phyloP scores from a whole-genome alignment of 345 rosid species.

The Heritiera fomes region DNA sequence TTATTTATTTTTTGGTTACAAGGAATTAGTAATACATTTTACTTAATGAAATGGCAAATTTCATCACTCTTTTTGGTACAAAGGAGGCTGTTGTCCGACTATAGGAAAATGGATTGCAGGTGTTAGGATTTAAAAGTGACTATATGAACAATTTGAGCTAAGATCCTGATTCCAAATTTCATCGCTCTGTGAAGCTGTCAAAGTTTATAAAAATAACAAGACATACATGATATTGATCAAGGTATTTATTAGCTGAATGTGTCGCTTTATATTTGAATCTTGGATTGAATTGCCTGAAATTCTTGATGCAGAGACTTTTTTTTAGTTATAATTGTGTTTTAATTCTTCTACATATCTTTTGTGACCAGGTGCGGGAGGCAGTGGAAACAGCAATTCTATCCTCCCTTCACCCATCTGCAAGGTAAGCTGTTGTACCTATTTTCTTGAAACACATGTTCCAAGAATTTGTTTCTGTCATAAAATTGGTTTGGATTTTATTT shows the following conservation, averaged over 20 bases:
- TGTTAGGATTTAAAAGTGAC: too few species aligned
- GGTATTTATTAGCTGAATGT: neutral
- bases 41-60: too few species aligned
- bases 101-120: too few species aligned
- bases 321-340: neutral
- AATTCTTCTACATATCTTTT: neutral
- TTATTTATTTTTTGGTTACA: too few species aligned
- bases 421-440: conserved; percentile 29
- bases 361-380: conserved; percentile 52
- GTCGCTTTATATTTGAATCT: neutral
- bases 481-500: neutral
- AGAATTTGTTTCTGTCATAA: neutral
- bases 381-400: conserved; percentile 30
- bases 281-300: neutral
- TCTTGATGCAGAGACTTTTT: neutral
- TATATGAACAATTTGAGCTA: too few species aligned
- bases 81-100: too few species aligned
- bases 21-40: too few species aligned
- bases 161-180: too few species aligned
- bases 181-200: too few species aligned
- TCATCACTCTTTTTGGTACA: too few species aligned
- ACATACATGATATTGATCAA: neutral
- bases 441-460: neutral
- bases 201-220: too few species aligned
- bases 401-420: conserved; percentile 22